Conservation (phyloP, 2,329 filamentous ascomycete genomes). For the Diplodia corticola region DNA sequence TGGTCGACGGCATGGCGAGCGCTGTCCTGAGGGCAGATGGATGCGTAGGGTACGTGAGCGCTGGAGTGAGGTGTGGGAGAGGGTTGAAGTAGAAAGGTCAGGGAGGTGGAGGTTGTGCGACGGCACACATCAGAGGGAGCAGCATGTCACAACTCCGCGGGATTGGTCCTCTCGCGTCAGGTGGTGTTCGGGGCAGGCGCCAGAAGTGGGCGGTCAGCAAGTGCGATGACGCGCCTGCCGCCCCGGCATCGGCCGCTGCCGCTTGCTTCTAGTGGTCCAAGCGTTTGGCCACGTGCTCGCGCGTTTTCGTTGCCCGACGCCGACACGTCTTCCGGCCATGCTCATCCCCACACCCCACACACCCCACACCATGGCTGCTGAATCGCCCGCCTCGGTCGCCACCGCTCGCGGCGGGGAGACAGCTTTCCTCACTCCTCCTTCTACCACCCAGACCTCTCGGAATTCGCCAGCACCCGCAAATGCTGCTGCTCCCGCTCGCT, state of each 20-base stretch:
- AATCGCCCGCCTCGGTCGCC: conserved; percentile 11
- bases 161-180: conserved; percentile 7
- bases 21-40: neutral
- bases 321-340: conserved; percentile 13
- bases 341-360: conserved; percentile 4
- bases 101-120: neutral
- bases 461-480: neutral
- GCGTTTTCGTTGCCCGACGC: conserved; percentile 2
- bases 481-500: conserved; percentile 2
- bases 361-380: conserved; percentile 9
- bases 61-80: neutral
- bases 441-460: neutral
- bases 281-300: conserved; percentile 12
- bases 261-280: neutral
- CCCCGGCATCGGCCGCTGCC: conserved; percentile 5
- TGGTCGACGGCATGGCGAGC: conserved; percentile 6
- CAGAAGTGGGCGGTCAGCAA: conserved; percentile 12
- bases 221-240: neutral
- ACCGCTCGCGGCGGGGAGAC: conserved; percentile 15
- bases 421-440: conserved; percentile 8
- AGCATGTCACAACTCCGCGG: conserved; percentile 10
- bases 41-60: neutral
- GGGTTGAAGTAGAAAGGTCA: neutral
- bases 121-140: neutral
- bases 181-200: neutral